Evolutionary conservation across 2,329 filamentous ascomycete species (phyloP).

Genomic region (Colletotrichum siamense): DNA sequence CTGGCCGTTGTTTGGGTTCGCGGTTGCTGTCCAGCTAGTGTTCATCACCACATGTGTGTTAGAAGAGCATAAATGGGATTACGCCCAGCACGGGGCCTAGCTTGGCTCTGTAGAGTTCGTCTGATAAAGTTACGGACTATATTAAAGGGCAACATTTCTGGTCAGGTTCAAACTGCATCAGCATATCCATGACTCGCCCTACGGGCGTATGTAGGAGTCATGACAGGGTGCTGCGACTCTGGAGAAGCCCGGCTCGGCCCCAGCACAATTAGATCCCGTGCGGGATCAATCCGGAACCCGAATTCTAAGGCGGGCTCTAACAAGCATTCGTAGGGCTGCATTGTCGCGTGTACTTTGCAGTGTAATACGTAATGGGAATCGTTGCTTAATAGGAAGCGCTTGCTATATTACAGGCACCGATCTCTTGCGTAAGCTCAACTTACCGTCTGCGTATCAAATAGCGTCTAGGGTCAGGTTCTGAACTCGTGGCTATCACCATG

Average conservation of each 20-base stretch:
- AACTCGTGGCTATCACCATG: accelerated
- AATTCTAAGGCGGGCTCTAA: not conserved
- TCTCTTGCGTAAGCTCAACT: not conserved
- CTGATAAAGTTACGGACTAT: not conserved
- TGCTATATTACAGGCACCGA: not conserved
- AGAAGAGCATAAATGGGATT: not conserved
- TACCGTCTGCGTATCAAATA: not conserved
- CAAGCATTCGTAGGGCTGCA: not conserved
- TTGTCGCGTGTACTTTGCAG: not conserved
- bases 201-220: not conserved
- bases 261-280: not conserved
- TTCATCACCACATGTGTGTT: not conserved
- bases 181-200: not conserved
- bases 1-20: not conserved
- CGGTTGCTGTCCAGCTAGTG: not conserved
- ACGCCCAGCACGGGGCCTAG: not conserved
- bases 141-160: not conserved
- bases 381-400: not conserved
- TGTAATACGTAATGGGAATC: not conserved
- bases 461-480: not conserved
- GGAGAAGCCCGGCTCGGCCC: not conserved
- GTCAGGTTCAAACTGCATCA: not conserved
- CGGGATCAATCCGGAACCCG: not conserved
- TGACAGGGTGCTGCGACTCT: not conserved
- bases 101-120: not conserved